Base-by-base conservation (phyloP, 345 rosid species). In the Acer saccharum region DNA sequence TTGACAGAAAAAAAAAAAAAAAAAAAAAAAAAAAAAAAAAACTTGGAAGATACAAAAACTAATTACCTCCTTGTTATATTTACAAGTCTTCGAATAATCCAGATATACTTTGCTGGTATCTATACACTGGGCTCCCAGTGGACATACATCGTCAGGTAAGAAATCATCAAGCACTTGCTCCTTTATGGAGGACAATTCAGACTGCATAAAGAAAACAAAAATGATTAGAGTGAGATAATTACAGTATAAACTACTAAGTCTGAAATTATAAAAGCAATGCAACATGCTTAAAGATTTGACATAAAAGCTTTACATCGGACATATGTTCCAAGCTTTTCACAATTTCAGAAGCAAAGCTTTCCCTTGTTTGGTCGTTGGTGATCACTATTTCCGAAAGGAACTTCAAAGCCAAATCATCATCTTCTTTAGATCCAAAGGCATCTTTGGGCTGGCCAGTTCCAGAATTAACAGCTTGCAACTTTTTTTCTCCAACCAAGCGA, bases 61-160 rank as follows among this genome's bases (percentile, higher is more conserved):
- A 73, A 68, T 72, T 86, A 83, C 92, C 87, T 83, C 84, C 73
- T 80, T 78, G 55, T 39, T 71, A 80, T 83, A 77, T 79, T 78
- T 82, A 78, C 50, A 82, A 67, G 76, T 79, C 72, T 80, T 86
- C 1, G 77, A 65, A 65, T 78, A 78, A 71, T 80, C 84, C 73
- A 82, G 87, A 79, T 84, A 85, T 48, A 65, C 58, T 77, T 84
- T 81, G 65, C 76, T 82, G 9, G 83, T 79, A 78, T 88, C 96
- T 50, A 78, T 78, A 73, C 84, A 81, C 69, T 84, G 90, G 80
- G 89, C 78, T 81, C 96, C 98, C 72, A 94, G 73, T 35, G 89
- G 97, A 84, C 94, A 94, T 65, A 85, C 88, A 74, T 94, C 99
- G 81, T 94, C 98, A 1, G 98, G 98, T 75, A 89, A 69, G 82